A percentile compares a stretch with the other conserved stretches of the same genome.
phyloP scores from a whole-genome alignment of 2,329 filamentous ascomycete genomes.

The Torrubiella hemipterigena region DNA sequence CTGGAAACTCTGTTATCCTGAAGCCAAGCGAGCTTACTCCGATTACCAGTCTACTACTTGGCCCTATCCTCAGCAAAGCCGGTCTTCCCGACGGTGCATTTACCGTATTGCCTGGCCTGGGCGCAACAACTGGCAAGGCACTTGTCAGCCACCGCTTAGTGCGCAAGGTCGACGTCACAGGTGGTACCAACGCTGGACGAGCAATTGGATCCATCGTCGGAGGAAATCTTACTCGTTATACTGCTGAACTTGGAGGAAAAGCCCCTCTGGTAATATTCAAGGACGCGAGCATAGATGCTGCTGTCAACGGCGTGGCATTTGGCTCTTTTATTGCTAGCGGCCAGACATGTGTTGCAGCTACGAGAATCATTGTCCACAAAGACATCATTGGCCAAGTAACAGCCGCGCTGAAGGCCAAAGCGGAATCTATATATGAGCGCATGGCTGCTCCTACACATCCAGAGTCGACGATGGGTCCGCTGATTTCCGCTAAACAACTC shows the following conservation, averaged over 20 bases:
- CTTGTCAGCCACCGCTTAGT: constrained; percentile 39
- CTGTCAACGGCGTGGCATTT: constrained; percentile 57
- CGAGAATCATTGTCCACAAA: constrained; percentile 63
- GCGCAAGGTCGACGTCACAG: constrained; percentile 63
- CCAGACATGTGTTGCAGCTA: constrained; percentile 55
- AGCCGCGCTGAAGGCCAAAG: constrained; percentile 50
- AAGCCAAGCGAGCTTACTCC: constrained; percentile 54
- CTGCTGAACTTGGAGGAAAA: constrained; percentile 62
- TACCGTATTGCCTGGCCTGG: constrained; percentile 47
- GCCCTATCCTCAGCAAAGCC: constrained; percentile 48
- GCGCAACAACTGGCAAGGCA: constrained; percentile 36
- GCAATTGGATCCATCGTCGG: constrained; percentile 55
- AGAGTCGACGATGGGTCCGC: constrained; percentile 50
- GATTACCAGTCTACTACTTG: constrained; percentile 46
- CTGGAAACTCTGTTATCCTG: constrained; percentile 46
- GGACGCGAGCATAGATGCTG: constrained; percentile 50
- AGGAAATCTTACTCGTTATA: constrained; percentile 56
- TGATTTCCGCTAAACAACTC: constrained; percentile 52
- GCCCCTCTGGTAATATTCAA: constrained; percentile 57
- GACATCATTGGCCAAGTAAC: constrained; percentile 53
- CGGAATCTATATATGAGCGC: constrained; percentile 37
- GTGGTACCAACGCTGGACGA: constrained; percentile 58
- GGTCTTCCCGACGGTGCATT: constrained; percentile 61
- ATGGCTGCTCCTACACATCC: constrained; percentile 46
- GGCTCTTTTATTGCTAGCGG: constrained; percentile 43